Percentiles rank a stretch among this genome's conserved stretches.
Evolutionary conservation across 768 basidiomycete species (phyloP).

Genomic region (Leucogyrophana mollusca): DNA sequence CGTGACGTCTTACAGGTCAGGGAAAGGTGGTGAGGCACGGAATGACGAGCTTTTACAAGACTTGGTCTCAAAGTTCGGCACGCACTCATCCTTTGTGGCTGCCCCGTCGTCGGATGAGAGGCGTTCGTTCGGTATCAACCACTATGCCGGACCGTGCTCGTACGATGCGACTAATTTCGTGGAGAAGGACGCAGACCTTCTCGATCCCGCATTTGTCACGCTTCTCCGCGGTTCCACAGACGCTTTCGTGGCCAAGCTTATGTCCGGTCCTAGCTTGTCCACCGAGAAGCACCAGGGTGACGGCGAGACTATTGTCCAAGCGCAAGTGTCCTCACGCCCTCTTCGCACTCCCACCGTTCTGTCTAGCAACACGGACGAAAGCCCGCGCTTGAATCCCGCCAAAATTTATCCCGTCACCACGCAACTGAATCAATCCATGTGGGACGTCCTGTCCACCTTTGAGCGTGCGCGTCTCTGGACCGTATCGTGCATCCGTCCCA

Average conservation of each 20-base stretch:
- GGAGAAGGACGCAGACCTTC: conserved; percentile 49
- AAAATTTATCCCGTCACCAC: conserved; percentile 60
- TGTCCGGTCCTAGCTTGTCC: conserved; percentile 61
- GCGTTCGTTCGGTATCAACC: conserved; percentile 56
- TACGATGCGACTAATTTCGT: conserved; percentile 52
- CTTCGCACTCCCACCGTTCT: conserved; percentile 48
- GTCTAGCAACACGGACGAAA: conserved; percentile 27
- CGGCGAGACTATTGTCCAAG: conserved; percentile 56
- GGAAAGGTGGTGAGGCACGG: conserved; percentile 46
- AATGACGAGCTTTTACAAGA: conserved; percentile 53
- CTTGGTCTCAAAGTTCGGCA: conserved; percentile 43
- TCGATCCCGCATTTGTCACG: conserved; percentile 56
- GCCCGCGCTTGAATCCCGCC: conserved; percentile 43
- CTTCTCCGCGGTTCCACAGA: conserved; percentile 52
- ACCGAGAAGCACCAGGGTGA: conserved; percentile 59
- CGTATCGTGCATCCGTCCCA: conserved; percentile 60
- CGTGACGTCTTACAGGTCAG: conserved; percentile 45
- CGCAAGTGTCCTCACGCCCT: conserved; percentile 59
- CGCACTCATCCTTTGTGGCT: conserved; percentile 52
- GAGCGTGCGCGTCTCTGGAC: conserved; percentile 53
- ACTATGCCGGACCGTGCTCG: conserved; percentile 52
- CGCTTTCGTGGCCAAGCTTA: conserved; percentile 55
- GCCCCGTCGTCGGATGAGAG: conserved; percentile 27
- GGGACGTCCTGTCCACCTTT: conserved; percentile 43
- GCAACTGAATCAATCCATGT: conserved; percentile 55